Evolutionary conservation across 2,329 filamentous ascomycete genomes (phyloP), one percentile per base, ranked within the genome.

Genomic region (Hypoxylon sp.): DNA sequence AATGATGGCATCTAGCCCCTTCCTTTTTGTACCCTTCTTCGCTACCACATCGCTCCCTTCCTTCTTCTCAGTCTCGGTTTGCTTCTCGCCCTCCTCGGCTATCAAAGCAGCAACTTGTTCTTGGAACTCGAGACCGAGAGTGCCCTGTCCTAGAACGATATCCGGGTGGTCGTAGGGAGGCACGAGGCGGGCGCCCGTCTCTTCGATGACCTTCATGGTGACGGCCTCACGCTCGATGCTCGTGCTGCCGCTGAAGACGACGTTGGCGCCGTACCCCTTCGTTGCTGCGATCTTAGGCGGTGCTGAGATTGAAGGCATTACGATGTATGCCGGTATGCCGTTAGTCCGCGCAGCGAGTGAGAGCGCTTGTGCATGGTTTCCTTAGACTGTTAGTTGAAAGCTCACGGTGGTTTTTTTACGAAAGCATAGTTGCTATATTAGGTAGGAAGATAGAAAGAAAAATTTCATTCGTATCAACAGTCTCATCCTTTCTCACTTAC

Each of bases 311-410:
- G 81, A 79, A 0, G 95, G 95, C 95, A 98, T 98, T 65, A 98
- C 90, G 76, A 98, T 94, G 82, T 95, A 89, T 0, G 93, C 93
- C 10, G 91, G 90, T 68, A 98, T 90, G 58, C 84, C 82, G 76
- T 91, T 88, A 38, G 90, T 90, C 17, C 84, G 85, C 1, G 95
- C 94, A 0, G 95, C 95, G 55, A 98, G 90, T 1, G 95, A 89
- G 62, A 98, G 89, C 1, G 96, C 95, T 83, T 97, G 94, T 0
- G 95, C 95, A 78, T 98, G 96, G 81, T 98, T 98, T 65, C 95
- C 94, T 95, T 69, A 52, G 53, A 2, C n/a, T 38, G 43, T 73
- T 66, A 72, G 68, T 60, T 5, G 17, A 10, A 6, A 13, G n/a
- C 19, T 41, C 36, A 17, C 6, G 36, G 19, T 6, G 36, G n/a